Evolutionary conservation across 306 rosid species (phyloP), one percentile per base, ranked within the genome.

Genomic region (Clitoria ternatea): DNA sequence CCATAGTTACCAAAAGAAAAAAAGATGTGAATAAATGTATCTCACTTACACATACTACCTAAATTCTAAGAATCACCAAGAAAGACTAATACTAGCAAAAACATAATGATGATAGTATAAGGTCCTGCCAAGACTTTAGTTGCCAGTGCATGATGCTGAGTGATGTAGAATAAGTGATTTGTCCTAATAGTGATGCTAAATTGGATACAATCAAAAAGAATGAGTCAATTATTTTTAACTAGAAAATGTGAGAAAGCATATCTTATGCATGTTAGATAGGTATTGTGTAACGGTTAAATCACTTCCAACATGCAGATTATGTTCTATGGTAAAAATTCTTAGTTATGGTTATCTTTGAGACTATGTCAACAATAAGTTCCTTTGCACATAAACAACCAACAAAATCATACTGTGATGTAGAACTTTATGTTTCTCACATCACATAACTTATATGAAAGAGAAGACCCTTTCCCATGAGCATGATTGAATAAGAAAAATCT

Each of bases 91-190:
- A n/a, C n/a, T n/a, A n/a, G n/a, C n/a, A n/a, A n/a, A n/a, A n/a
- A n/a, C n/a, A n/a, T n/a, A n/a, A n/a, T n/a, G n/a, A n/a, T n/a
- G n/a, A n/a, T n/a, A n/a, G n/a, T n/a, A n/a, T n/a, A n/a, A n/a
- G n/a, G n/a, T n/a, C n/a, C n/a, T n/a, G 96, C 92, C 3, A 86
- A 89, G 82, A 89, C 81, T 56, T 79, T 53, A 27, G 79, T 75
- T 57, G 64, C 69, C 40, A 84, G 40, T 56, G 40, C 24, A 7
- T 62, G 84, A 65, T 54, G 39, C 60, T 60, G 19, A 54, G 11
- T 12, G 73, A 81, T 67, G 61, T 71, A 1, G 79, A 79, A 73
- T 80, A 39, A 78, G 26, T 72, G 53, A 48, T n/a, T 37, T 5
- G 20, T 35, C 47, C 61, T 19, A 33, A n/a, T 22, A 19, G 48